Evolutionary conservation across 2,329 filamentous ascomycete species (phyloP).

Genomic region (Alternaria alternata): DNA sequence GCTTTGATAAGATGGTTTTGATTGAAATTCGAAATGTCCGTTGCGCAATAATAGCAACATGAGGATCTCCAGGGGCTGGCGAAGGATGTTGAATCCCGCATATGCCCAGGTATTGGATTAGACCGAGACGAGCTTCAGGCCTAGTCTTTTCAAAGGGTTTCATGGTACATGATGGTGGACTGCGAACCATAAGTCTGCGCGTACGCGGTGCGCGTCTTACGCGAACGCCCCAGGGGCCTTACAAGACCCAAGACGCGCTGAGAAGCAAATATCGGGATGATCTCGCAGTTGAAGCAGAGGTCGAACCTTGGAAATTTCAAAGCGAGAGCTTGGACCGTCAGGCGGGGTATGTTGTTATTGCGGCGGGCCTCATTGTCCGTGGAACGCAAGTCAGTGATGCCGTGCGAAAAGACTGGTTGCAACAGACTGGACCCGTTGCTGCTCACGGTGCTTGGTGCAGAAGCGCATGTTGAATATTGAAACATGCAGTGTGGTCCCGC

Average conservation of each 20-base stretch:
- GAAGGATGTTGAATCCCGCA: slow-evolving; percentile 4
- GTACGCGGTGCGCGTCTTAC: slow-evolving; percentile 19
- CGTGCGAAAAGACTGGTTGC: slow-evolving; percentile 22
- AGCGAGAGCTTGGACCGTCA: slow-evolving; percentile 27
- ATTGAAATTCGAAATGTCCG: background rate
- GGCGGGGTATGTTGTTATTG: slow-evolving; percentile 35
- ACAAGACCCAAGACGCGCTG: slow-evolving; percentile 12
- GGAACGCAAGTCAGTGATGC: slow-evolving; percentile 23
- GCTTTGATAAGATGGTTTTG: background rate
- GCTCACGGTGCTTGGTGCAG: slow-evolving; percentile 18
- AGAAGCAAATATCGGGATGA: slow-evolving; percentile 23
- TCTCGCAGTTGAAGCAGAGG: slow-evolving; percentile 29
- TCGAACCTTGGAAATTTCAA: slow-evolving; percentile 28
- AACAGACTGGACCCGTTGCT: slow-evolving; percentile 11
- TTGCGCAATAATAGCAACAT: slow-evolving; percentile 10
- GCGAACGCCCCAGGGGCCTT: slow-evolving; percentile 17
- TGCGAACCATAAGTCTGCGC: slow-evolving; percentile 12
- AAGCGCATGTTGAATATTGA: slow-evolving; percentile 33
- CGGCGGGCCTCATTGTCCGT: slow-evolving; percentile 28
- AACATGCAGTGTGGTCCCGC: slow-evolving; percentile 35
- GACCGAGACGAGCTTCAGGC: slow-evolving; percentile 5
- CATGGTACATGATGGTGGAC: slow-evolving; percentile 11
- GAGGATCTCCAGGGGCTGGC: slow-evolving; percentile 4
- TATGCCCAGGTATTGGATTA: background rate
- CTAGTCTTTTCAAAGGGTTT: slow-evolving; percentile 9